These are phyloP conservation scores for Brassica rapa DNA, from an alignment of 345 rosid genomes.

Conservation along the genomic window DNA sequence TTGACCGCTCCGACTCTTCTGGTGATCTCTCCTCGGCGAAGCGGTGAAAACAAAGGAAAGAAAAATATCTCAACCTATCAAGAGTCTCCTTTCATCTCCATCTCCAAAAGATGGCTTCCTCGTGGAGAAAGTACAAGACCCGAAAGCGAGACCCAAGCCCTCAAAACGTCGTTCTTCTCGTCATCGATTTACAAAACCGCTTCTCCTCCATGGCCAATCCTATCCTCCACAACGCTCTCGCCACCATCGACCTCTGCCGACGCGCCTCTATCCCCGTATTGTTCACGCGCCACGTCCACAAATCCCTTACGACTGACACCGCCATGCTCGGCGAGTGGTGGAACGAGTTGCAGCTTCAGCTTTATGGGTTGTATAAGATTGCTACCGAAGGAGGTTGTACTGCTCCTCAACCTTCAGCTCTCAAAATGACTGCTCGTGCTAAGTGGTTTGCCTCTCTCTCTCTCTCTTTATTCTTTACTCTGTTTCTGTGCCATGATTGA, in stretches of 20 bases:
- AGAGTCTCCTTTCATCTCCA: neutral
- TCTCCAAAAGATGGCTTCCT: slow-evolving; percentile 24
- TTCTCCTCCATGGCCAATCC: slow-evolving; percentile 62
- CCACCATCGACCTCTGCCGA: slow-evolving; percentile 67
- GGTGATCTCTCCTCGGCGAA: no score
- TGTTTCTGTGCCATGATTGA: neutral
- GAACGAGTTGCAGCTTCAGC: slow-evolving; percentile 68
- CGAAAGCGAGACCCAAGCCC: slow-evolving; percentile 62
- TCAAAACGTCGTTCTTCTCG: slow-evolving; percentile 50
- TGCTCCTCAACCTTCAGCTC: no score
- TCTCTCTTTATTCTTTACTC: neutral
- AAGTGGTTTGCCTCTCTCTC: neutral
- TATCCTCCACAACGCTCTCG: slow-evolving; percentile 49
- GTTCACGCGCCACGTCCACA: slow-evolving; percentile 80
- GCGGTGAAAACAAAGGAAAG: no score
- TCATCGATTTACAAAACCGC: slow-evolving; percentile 69
- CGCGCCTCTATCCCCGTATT: slow-evolving; percentile 63
- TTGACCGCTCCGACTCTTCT: no score
- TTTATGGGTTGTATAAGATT: slow-evolving; percentile 82
- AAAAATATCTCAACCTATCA: slow-evolving; percentile 9
- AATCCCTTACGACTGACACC: slow-evolving; percentile 48
- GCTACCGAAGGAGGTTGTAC: slow-evolving; percentile 93
- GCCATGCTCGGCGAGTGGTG: slow-evolving; percentile 79
- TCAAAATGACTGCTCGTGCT: neutral
- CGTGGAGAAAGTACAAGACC: slow-evolving; percentile 54